Evolutionary conservation across 2,329 filamentous ascomycete species (phyloP), one percentile per base, ranked within the genome.

Genomic region (Cladorrhinum sp.): DNA sequence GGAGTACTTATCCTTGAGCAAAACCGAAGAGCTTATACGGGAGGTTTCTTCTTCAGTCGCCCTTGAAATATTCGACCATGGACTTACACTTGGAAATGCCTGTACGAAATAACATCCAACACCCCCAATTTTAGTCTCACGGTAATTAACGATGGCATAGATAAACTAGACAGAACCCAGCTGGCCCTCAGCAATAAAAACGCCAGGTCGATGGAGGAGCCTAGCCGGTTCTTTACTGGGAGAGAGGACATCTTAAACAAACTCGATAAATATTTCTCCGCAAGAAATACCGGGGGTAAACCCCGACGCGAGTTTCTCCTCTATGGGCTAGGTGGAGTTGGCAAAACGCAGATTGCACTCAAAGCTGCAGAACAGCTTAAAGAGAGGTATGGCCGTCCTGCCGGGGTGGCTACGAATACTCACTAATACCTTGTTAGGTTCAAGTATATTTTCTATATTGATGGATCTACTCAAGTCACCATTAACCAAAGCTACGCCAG

Each of bases 261-360:
- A 7, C 63, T 74, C 0, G 62, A 65, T 7, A 13, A 49, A 2
- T 59, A 62, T 32, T 67, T 69, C 25, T 51, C 18, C 1, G 60
- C 27, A 5, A 56, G 64, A 1, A 32, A 60, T 6, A 29, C 61
- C 1, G 58, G 54, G 16, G 59, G 53, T 1, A 49, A 27, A 2
- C 58, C 62, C 0, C 32, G 68, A 10, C 58, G 66, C 6, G 63
- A 71, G 9, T 69, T 68, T 18, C 54, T 71, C 12, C 58, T 73
- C 1, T 59, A 68, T 24, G 73, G 72, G 0, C 67, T 73, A 62
- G 66, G 67, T 2, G 72, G 73, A 3, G 64, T 68, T 0, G 71
- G 73, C 0, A 75, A 75, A 48, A 73, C 69, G 0, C 67, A 73
- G n/a, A 71, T 73, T 3, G 71, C 68, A 0, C 27, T 71, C 2